A percentile compares a stretch with the other conserved stretches of the same genome.
phyloP scores from a whole-genome alignment of 2,329 filamentous ascomycete genomes.

The Trichoderma asperellum region DNA sequence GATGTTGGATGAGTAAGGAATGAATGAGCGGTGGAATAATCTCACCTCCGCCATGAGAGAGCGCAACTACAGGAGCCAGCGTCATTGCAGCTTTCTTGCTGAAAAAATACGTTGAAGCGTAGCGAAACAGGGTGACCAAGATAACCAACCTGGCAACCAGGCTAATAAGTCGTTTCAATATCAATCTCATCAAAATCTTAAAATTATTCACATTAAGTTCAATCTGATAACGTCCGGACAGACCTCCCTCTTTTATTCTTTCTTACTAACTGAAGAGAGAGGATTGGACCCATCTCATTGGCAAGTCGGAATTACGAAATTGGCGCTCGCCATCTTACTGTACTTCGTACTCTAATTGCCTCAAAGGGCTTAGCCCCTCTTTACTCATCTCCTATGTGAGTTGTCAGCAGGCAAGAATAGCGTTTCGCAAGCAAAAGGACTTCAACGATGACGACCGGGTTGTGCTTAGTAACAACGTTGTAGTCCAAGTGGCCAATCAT shows the following conservation, averaged over 20 bases:
- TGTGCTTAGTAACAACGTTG: slow-evolving; percentile 4
- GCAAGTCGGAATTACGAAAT: neutral
- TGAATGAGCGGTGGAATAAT: neutral
- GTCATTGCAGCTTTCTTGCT: slow-evolving; percentile 41
- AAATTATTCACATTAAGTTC: neutral
- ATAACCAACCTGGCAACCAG: slow-evolving; percentile 15
- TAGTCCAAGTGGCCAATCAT: neutral
- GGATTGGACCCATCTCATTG: neutral
- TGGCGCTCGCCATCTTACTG: neutral
- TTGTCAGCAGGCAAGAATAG: neutral
- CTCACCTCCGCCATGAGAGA: slow-evolving; percentile 55
- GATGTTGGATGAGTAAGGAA: neutral
- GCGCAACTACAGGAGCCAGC: slow-evolving; percentile 50
- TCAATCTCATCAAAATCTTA: slow-evolving; percentile 29
- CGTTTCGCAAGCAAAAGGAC: neutral
- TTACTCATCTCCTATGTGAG: neutral
- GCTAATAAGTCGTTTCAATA: slow-evolving; percentile 11
- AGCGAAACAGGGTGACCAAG: slow-evolving; percentile 21
- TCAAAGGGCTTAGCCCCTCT: slow-evolving; percentile 1
- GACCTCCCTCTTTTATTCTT: neutral
- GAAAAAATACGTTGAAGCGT: slow-evolving; percentile 21
- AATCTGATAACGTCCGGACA: neutral
- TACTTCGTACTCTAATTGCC: slow-evolving; percentile 2
- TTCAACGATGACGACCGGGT: neutral
- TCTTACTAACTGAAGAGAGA: neutral